Evolutionary conservation across 345 rosid species (phyloP).

Genomic region (Rhodamnia rubescens): DNA sequence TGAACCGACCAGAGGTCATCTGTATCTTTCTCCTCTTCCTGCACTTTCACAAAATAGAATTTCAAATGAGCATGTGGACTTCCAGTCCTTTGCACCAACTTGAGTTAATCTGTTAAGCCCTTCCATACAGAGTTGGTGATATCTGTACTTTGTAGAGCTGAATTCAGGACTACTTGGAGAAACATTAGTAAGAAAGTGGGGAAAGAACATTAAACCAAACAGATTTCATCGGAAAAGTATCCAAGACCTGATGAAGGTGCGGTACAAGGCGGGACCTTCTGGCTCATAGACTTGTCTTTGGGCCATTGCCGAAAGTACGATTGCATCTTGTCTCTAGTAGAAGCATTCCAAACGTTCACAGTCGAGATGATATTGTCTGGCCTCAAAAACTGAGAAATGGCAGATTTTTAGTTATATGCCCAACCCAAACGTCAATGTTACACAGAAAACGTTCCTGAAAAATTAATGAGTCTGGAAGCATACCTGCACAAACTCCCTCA

Average conservation of each 20-base stretch:
- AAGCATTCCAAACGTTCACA: slow-evolving; percentile 49
- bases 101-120: neutral
- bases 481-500: slow-evolving; percentile 69
- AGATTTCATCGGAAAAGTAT: neutral
- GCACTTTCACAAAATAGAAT: neutral
- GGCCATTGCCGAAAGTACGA: slow-evolving; percentile 65
- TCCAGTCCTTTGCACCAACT: neutral
- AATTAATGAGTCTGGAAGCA: neutral
- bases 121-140: neutral
- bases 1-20: neutral
- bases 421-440: neutral
- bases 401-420: neutral
- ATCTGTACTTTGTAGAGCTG: neutral
- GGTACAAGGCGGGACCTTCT: neutral
- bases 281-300: slow-evolving; percentile 7
- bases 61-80: neutral
- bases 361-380: slow-evolving; percentile 76
- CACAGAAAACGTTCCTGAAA: neutral
- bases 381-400: slow-evolving; percentile 40
- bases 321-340: slow-evolving; percentile 62
- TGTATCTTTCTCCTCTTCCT: neutral
- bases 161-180: neutral
- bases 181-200: neutral
- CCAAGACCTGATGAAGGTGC: neutral
- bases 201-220: neutral